These are phyloP conservation scores for Phytophthora sansomeana DNA, from an alignment of 352 stramenopile species.

Conservation along the genomic window DNA sequence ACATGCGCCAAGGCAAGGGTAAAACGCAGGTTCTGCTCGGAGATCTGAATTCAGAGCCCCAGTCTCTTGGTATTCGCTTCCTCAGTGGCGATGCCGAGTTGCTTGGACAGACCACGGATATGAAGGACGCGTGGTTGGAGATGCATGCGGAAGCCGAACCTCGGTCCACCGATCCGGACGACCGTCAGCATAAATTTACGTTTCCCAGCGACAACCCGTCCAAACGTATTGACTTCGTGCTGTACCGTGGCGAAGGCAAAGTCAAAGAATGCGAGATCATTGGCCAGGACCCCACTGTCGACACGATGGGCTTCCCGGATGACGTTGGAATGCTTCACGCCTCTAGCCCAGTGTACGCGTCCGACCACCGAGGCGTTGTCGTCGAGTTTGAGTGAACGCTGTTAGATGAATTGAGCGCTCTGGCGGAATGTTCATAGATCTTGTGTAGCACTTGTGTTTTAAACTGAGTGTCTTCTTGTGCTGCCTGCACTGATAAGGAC, in stretches of 20 bases:
- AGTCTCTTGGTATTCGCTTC: conserved; percentile 82
- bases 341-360: conserved; percentile 85
- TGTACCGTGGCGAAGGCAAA: conserved; percentile 71
- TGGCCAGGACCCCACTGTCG: conserved; percentile 71
- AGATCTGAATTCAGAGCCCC: conserved; percentile 89
- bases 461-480: background rate
- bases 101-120: conserved; percentile 63
- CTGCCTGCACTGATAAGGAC: background rate
- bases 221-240: conserved; percentile 90
- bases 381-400: conserved; percentile 59
- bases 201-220: conserved; percentile 86
- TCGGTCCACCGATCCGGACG: conserved; percentile 49
- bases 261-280: conserved; percentile 81
- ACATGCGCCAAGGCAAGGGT: conserved; percentile 69
- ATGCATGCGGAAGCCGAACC: conserved; percentile 66
- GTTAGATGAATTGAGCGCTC: background rate
- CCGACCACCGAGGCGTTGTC: conserved; percentile 86
- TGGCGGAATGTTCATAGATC: background rate
- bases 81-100: conserved; percentile 69
- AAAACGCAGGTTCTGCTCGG: conserved; percentile 82
- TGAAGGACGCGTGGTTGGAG: conserved; percentile 83
- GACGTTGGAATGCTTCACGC: conserved; percentile 83
- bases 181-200: conserved; percentile 74
- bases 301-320: conserved; percentile 61
- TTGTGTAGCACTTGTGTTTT: background rate